Base-by-base conservation (phyloP, 2,329 filamentous ascomycete species). In the Cladosporium sp. region DNA sequence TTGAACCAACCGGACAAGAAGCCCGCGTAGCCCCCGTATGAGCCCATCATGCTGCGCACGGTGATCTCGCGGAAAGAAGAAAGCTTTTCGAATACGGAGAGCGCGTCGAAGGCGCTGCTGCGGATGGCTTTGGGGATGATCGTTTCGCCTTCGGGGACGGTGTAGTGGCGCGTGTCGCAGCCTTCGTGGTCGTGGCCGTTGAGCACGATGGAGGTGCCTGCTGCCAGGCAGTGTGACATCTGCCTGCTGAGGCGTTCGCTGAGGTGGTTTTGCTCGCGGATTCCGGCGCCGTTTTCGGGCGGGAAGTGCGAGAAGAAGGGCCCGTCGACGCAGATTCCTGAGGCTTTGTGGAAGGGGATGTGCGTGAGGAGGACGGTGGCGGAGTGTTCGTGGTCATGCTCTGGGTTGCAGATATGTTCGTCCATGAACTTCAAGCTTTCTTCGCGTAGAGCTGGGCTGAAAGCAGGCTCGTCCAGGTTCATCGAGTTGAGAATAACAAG, bases 31-130 rank as follows among this genome's bases (percentile, higher is more conserved):
- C 95, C 95, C n/a, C 88, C 89, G 78, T 91, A 99, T 65, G 91
- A 91, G 65, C 95, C 95, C 95, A 99, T 99, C 93, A 99, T 98
- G 78, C 92, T 97, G 66, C 93, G 88, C 2, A 99, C 91, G 0
- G 95, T 99, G 69, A 98, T 88, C 79, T 99, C 95, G 31, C 94
- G 84, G 6, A 97, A 82, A 11, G 61, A 46, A 18, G 33, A 6
- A 1, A 35, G 26, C n/a, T 63, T 63, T 10, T 63, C 33, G n/a
- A 53, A 46, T 7, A 18, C 12, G 16, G 59, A 37, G 1, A 62
- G 46, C 12, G 59, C 26, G 14, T n/a, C 8, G 29, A 52, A 62
- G 10, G 21, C 28, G 29, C 21, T 14, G 44, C 50, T 46, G 28
- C 29, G 59, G 21, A 62, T 52, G 12, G 46, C 33, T 26, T 52